These are phyloP conservation scores for Rhodamnia argentea DNA, from an alignment of 345 rosid species.

Conservation along the genomic window DNA sequence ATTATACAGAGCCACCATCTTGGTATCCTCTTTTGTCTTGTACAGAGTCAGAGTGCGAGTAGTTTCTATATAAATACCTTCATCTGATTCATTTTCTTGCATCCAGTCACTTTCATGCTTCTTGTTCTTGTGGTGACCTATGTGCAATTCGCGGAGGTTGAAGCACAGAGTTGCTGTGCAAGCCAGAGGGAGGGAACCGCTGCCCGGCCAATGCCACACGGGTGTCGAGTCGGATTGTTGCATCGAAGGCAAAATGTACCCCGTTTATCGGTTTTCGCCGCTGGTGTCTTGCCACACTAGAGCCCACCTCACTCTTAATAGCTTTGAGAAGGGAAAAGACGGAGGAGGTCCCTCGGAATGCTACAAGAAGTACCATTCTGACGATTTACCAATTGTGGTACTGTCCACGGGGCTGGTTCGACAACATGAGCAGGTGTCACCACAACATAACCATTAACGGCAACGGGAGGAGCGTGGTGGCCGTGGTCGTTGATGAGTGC, in stretches of 20 bases:
- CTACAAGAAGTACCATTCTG: neutral
- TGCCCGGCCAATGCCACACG: neutral
- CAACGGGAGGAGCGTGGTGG: neutral
- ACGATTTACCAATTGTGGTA: neutral
- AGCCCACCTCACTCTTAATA: neutral
- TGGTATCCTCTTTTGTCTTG: neutral
- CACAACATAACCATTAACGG: neutral
- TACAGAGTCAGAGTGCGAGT: neutral
- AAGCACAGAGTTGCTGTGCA: neutral
- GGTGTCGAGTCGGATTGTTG: neutral
- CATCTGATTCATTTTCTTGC: neutral
- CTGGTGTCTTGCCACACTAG: neutral
- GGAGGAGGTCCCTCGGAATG: neutral
- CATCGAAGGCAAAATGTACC: conserved; percentile 10
- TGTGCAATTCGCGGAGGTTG: neutral
- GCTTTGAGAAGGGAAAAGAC: conserved; percentile 1
- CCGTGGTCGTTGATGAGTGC: neutral
- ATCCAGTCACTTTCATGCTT: neutral
- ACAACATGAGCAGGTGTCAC: neutral
- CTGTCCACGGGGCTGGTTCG: neutral
- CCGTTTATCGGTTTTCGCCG: neutral
- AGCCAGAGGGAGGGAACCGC: neutral
- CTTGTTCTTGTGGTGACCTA: neutral
- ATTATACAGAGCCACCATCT: neutral
- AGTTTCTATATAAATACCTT: neutral